A percentile compares a stretch with the other conserved stretches of the same genome.
Conservation (phyloP, 768 basidiomycete species). For the Candolleomyces efflorescens region DNA sequence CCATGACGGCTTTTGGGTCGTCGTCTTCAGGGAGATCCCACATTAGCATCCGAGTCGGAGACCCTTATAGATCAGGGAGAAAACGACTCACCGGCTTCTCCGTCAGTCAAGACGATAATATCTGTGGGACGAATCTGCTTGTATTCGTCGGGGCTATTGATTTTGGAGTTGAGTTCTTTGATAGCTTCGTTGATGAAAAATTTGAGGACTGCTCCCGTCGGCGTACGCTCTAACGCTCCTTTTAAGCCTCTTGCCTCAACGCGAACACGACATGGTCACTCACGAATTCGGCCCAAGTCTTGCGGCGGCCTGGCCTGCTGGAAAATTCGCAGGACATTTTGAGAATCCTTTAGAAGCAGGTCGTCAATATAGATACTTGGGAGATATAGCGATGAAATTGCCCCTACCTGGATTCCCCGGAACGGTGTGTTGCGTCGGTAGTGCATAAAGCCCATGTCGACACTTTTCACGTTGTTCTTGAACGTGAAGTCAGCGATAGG, state of each 20-base stretch:
- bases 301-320: constrained; percentile 11
- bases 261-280: neutral
- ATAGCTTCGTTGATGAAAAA: constrained; percentile 3
- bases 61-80: neutral
- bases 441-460: constrained; percentile 27
- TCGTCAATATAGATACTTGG: neutral
- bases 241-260: neutral
- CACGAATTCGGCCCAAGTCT: constrained; percentile 5
- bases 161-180: constrained; percentile 17
- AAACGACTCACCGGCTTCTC: constrained; percentile 21
- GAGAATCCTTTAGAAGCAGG: constrained; percentile 12
- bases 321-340: constrained; percentile 17
- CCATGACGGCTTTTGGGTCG: constrained; percentile 13
- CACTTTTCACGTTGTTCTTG: constrained; percentile 16
- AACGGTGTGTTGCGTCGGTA: neutral
- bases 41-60: neutral
- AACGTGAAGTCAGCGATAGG: constrained; percentile 28
- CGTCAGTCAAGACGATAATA: constrained; percentile 31
- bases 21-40: neutral
- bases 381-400: neutral
- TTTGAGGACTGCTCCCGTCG: constrained; percentile 24
- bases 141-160: constrained; percentile 21
- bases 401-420: constrained; percentile 3
- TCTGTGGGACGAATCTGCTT: constrained; percentile 22
- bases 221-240: constrained; percentile 19